Evolutionary conservation across 1,284 basidiomycete genomes (phyloP).

Genomic region (Caloboletus inedulis): DNA sequence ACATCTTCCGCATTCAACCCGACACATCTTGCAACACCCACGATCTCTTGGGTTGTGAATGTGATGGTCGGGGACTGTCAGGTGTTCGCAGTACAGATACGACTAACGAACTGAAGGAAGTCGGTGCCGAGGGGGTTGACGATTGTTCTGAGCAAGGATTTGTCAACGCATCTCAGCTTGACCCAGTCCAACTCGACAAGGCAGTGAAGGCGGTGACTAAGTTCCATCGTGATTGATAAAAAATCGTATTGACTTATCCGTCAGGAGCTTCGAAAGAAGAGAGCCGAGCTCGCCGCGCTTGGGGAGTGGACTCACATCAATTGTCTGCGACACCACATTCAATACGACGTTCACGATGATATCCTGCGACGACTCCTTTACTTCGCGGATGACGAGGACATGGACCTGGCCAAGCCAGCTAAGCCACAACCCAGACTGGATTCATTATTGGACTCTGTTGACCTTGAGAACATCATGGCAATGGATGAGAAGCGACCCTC

Average conservation of each 20-base stretch:
- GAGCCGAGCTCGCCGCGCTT: conserved; percentile 75
- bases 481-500: conserved; percentile 31
- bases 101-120: conserved; percentile 11
- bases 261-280: conserved; percentile 72
- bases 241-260: conserved; percentile 3
- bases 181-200: conserved; percentile 44
- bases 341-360: conserved; percentile 56
- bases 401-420: conserved; percentile 1
- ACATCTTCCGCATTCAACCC: conserved; percentile 86
- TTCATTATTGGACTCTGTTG: conserved; percentile 40
- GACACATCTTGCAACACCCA: conserved; percentile 89
- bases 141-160: conserved; percentile 51
- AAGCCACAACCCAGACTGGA: conserved; percentile 33
- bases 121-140: conserved; percentile 24
- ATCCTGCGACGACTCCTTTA: conserved; percentile 53
- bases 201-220: conserved; percentile 51
- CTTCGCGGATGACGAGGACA: conserved; percentile 19
- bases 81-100: conserved; percentile 19
- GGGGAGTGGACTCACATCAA: conserved; percentile 89
- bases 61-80: conserved; percentile 39
- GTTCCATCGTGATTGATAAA: not conserved
- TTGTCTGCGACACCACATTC: conserved; percentile 49
- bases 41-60: conserved; percentile 77
- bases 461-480: conserved; percentile 43
- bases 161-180: conserved; percentile 69